These are phyloP conservation scores for Chamaecyparis obtusa DNA, from an alignment of 75 land plant species.

Conservation along the genomic window DNA sequence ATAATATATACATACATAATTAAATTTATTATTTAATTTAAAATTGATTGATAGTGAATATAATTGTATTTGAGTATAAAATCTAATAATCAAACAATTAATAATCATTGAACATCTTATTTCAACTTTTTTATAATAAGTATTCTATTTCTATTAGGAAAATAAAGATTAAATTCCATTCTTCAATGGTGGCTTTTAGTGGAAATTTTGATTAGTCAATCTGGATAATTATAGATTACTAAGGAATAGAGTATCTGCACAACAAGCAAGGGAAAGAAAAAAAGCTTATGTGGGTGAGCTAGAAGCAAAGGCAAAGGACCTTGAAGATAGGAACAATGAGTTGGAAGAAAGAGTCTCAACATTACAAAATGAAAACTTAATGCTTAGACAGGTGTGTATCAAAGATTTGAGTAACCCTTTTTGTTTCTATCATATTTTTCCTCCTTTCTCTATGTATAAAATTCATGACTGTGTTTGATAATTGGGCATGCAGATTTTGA, in stretches of 20 bases:
- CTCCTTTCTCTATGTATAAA: neutral
- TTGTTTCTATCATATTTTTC: neutral
- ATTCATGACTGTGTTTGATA: neutral
- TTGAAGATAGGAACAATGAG: constrained; percentile 41
- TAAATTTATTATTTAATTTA: no score
- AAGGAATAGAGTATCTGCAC: constrained; percentile 64
- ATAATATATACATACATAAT: no score
- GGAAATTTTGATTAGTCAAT: neutral
- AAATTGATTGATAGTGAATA: no score
- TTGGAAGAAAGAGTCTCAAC: constrained; percentile 55
- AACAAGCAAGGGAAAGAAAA: constrained; percentile 65
- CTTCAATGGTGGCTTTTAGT: neutral
- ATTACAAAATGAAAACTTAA: constrained; percentile 47
- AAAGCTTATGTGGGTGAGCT: constrained; percentile 57
- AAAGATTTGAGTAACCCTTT: neutral
- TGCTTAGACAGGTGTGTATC: constrained; percentile 47
- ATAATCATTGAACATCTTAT: no score
- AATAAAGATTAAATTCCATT: no score
- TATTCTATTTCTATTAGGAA: no score
- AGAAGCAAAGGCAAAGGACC: constrained; percentile 42
- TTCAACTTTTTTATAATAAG: no score
- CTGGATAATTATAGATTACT: constrained; percentile 27
- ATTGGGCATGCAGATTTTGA: constrained; percentile 6
- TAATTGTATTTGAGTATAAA: no score
- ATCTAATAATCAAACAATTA: no score